phyloP scores from a whole-genome alignment of 805 yeast species.

The Myxozyma nipponensis region DNA sequence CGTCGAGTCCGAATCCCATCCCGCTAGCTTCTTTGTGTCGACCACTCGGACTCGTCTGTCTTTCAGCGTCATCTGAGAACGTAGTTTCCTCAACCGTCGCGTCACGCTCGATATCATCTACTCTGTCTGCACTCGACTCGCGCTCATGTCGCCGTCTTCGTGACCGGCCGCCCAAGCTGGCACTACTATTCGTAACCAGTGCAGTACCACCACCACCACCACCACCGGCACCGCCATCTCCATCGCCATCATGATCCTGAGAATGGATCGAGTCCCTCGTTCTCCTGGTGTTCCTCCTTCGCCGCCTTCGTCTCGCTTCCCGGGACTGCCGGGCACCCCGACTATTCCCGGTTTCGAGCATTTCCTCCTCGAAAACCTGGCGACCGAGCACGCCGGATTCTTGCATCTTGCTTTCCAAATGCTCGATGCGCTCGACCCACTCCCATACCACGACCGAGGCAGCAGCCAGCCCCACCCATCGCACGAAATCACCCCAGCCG shows the following conservation, averaged over 20 bases:
- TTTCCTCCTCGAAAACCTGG: constrained; percentile 48
- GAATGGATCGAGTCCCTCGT: neutral
- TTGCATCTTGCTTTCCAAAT: constrained; percentile 49
- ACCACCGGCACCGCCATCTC: neutral
- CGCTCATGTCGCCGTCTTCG: neutral
- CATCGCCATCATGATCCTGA: neutral
- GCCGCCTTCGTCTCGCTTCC: constrained; percentile 5
- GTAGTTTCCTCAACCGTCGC: neutral
- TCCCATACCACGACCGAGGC: constrained; percentile 60
- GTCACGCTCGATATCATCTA: neutral
- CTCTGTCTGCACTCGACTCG: neutral
- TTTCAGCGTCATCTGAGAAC: neutral
- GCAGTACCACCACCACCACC: neutral
- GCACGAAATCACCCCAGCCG: constrained; percentile 49
- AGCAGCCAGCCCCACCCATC: constrained; percentile 48
- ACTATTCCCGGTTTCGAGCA: constrained; percentile 28
- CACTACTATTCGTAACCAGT: neutral
- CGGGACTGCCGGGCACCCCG: constrained; percentile 22
- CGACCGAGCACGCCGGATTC: constrained; percentile 61
- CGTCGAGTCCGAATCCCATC: neutral
- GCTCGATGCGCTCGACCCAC: constrained; percentile 56
- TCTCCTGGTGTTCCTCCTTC: neutral
- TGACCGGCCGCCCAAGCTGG: neutral
- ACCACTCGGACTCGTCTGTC: neutral
- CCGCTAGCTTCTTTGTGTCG: neutral